phyloP scores from a whole-genome alignment of 306 rosid genomes.

The Vigna hirtella region DNA sequence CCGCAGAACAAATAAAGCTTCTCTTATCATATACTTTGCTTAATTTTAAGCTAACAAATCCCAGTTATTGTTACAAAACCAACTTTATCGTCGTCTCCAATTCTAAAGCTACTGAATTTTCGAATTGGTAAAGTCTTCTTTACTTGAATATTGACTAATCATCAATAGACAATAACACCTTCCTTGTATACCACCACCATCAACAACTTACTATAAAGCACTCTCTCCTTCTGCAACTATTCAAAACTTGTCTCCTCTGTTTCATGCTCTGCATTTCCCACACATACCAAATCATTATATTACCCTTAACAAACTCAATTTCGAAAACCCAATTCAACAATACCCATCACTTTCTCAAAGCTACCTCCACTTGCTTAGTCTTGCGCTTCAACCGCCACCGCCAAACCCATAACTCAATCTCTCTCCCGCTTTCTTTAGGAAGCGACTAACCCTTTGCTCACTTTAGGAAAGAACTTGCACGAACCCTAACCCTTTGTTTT shows the following conservation, averaged over 20 bases:
- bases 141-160: background rate
- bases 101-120: background rate
- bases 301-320: conserved; percentile 73
- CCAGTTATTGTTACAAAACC: conserved; percentile 31
- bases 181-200: conserved; percentile 22
- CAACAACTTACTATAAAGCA: conserved; percentile 41
- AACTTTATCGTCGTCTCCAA: background rate
- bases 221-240: background rate
- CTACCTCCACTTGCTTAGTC: conserved; percentile 67
- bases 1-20: background rate
- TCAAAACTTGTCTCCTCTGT: conserved; percentile 36
- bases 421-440: conserved; percentile 85
- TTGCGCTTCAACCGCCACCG: conserved; percentile 64
- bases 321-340: conserved; percentile 67
- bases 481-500: no score
- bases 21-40: conserved; percentile 34
- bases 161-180: conserved; percentile 8
- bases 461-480: no score
- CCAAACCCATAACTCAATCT: conserved; percentile 46
- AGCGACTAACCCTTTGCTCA: conserved; percentile 76
- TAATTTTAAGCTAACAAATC: conserved; percentile 34
- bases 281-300: conserved; percentile 46
- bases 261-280: conserved; percentile 52
- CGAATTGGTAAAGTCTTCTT: background rate
- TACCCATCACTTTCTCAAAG: conserved; percentile 79